phyloP scores from a whole-genome alignment of 768 basidiomycete genomes.

The Mycena kentingensis region DNA sequence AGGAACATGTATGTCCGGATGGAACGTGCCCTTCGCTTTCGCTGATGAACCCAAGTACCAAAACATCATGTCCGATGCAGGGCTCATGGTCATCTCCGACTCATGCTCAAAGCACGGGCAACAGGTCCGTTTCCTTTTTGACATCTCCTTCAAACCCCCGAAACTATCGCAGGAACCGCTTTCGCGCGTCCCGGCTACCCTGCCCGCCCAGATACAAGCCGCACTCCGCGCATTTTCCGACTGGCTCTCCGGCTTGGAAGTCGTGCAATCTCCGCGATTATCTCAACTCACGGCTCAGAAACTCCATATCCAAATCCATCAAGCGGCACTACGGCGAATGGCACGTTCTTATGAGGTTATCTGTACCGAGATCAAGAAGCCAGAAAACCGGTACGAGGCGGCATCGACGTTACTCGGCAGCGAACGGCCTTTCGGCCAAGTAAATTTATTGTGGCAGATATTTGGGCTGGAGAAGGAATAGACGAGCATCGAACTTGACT shows the following conservation, averaged over 20 bases:
- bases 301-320: constrained; percentile 73
- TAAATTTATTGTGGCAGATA: constrained; percentile 72
- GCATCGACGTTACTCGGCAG: constrained; percentile 80
- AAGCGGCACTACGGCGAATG: constrained; percentile 68
- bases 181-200: constrained; percentile 69
- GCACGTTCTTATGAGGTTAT: constrained; percentile 69
- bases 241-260: constrained; percentile 84
- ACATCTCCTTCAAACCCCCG: not conserved
- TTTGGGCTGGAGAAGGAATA: constrained; percentile 63
- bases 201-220: constrained; percentile 60
- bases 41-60: constrained; percentile 38
- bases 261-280: constrained; percentile 79
- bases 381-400: constrained; percentile 88
- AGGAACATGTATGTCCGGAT: constrained; percentile 72
- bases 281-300: constrained; percentile 68
- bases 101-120: constrained; percentile 42
- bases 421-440: constrained; percentile 82
- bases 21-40: not conserved
- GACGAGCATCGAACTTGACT: not conserved
- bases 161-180: constrained; percentile 56
- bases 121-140: constrained; percentile 36
- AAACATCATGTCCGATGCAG: constrained; percentile 56
- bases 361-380: constrained; percentile 74
- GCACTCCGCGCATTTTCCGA: constrained; percentile 72
- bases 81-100: constrained; percentile 48